A percentile compares a stretch with the other conserved stretches of the same genome.
These are phyloP conservation scores for Cichorium intybus DNA, from an alignment of 140 eudicot genomes.

Conservation along the genomic window DNA sequence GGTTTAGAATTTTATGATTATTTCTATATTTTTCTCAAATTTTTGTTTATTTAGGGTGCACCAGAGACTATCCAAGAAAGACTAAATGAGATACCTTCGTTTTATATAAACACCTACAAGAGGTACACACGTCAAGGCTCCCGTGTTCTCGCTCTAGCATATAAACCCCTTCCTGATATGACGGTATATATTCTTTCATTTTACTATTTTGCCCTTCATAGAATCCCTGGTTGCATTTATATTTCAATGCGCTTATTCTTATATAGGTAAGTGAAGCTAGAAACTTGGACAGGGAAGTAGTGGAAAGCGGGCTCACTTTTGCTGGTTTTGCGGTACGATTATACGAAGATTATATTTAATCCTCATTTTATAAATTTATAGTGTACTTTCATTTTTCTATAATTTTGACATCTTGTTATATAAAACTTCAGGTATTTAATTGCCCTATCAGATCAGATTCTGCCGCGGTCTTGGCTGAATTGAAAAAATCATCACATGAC, in stretches of 20 bases:
- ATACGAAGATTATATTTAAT: constrained; percentile 20
- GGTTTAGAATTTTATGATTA: too few relatives aligned
- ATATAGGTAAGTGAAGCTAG: constrained; percentile 97
- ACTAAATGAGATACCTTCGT: constrained; percentile 64
- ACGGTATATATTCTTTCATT: constrained; percentile 49
- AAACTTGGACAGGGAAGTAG: constrained; percentile 82
- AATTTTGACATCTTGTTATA: constrained; percentile 8
- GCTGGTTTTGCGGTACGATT: constrained; percentile 96
- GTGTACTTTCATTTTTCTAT: background rate
- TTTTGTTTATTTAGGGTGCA: constrained; percentile 68
- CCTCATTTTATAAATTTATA: background rate
- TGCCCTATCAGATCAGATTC: constrained; percentile 90
- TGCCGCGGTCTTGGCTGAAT: constrained; percentile 78
- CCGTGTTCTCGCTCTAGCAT: constrained; percentile 95
- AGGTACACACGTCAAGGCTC: constrained; percentile 97
- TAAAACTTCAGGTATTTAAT: constrained; percentile 67
- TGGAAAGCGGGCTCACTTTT: constrained; percentile 83
- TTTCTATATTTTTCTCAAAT: background rate
- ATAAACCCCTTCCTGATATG: constrained; percentile 92
- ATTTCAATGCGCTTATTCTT: background rate
- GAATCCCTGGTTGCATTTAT: background rate
- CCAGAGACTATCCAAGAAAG: constrained; percentile 97
- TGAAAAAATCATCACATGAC: constrained; percentile 90
- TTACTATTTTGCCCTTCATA: background rate
- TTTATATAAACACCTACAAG: constrained; percentile 74